Evolutionary conservation across 1,284 basidiomycete species (phyloP).

Genomic region (Veloporphyrellus conicus): DNA sequence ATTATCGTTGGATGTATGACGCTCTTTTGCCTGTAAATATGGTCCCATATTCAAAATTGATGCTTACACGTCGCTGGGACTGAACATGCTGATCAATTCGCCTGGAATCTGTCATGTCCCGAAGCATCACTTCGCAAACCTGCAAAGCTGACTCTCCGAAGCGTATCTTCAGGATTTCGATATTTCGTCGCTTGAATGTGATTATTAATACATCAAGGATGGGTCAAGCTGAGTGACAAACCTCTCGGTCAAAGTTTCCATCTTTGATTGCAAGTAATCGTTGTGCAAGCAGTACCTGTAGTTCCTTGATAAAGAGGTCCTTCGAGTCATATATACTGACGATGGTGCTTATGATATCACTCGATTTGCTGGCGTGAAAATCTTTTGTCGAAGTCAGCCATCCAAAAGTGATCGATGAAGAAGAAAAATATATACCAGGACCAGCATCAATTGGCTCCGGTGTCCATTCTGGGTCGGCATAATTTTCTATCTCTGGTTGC

Average conservation of each 20-base stretch:
- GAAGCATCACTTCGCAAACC: slow-evolving; percentile 94
- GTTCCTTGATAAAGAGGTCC: slow-evolving; percentile 89
- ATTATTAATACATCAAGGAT: slow-evolving; percentile 1
- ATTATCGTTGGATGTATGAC: slow-evolving; percentile 83
- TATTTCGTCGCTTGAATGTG: slow-evolving; percentile 68
- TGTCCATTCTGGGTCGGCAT: slow-evolving; percentile 84
- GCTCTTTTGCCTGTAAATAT: slow-evolving; percentile 22
- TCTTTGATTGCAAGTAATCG: slow-evolving; percentile 74
- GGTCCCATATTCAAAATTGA: not conserved
- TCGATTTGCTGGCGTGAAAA: slow-evolving; percentile 82
- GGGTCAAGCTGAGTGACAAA: slow-evolving; percentile 34
- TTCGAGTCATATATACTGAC: slow-evolving; percentile 95
- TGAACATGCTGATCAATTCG: slow-evolving; percentile 83
- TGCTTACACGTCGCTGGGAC: slow-evolving; percentile 58
- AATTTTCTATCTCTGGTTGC: slow-evolving; percentile 75
- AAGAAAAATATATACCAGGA: slow-evolving; percentile 39
- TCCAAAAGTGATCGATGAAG: not conserved
- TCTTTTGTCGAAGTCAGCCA: slow-evolving; percentile 44
- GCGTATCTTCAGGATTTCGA: slow-evolving; percentile 88
- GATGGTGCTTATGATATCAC: slow-evolving; percentile 89
- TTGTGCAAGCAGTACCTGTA: slow-evolving; percentile 85
- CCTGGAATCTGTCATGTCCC: slow-evolving; percentile 90
- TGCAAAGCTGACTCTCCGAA: slow-evolving; percentile 89
- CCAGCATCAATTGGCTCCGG: slow-evolving; percentile 94
- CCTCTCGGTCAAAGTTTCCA: slow-evolving; percentile 82